These are phyloP conservation scores for Astraeus odoratus DNA, from an alignment of 768 basidiomycete species.

Conservation along the genomic window DNA sequence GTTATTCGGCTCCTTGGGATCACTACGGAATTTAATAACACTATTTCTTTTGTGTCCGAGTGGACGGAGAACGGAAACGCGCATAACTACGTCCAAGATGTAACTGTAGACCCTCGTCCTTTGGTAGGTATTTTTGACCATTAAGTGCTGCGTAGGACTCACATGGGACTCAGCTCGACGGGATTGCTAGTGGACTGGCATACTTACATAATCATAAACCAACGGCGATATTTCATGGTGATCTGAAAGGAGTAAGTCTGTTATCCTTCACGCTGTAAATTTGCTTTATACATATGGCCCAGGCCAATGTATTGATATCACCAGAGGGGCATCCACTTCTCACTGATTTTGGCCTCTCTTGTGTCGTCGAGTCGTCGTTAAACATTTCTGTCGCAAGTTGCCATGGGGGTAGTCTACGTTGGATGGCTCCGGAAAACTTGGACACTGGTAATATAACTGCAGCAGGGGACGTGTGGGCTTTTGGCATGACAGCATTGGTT, in stretches of 20 bases:
- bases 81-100: slow-evolving; percentile 3
- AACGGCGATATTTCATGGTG: slow-evolving; percentile 22
- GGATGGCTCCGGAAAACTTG: slow-evolving; percentile 1
- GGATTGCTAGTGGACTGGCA: slow-evolving; percentile 28
- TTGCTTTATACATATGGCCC: neutral
- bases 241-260: neutral
- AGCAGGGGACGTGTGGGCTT: neutral
- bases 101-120: neutral
- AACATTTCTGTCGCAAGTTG: neutral
- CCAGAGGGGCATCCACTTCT: slow-evolving; percentile 29
- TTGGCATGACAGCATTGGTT: neutral
- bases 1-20: slow-evolving; percentile 3
- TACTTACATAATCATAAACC: slow-evolving; percentile 29
- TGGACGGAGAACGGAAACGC: slow-evolving; percentile 3
- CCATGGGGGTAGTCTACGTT: neutral
- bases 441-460: neutral
- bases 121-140: neutral
- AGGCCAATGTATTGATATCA: slow-evolving; percentile 39
- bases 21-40: slow-evolving; percentile 12
- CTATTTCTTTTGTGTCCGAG: slow-evolving; percentile 14
- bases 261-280: neutral
- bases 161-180: slow-evolving; percentile 23
- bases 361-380: neutral
- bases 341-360: slow-evolving; percentile 36
- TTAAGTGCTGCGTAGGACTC: neutral